phyloP scores from a whole-genome alignment of 2,329 filamentous ascomycete genomes.

The Alternaria brassicae region DNA sequence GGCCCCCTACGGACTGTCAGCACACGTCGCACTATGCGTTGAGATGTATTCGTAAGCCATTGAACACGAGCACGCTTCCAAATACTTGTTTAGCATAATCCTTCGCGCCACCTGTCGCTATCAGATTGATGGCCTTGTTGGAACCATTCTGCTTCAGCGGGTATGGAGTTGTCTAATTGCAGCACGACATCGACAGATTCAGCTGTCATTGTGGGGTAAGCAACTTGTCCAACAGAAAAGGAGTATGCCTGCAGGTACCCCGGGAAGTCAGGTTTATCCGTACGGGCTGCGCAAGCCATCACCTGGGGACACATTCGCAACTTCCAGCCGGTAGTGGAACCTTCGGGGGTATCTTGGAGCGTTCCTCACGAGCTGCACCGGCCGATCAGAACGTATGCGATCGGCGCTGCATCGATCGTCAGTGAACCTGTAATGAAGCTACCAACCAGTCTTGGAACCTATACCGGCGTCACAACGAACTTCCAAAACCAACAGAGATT shows the following conservation, averaged over 20 bases:
- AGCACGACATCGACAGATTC: conserved; percentile 10
- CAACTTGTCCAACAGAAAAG: conserved; percentile 20
- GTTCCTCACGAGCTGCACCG: background rate
- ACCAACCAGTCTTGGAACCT: background rate
- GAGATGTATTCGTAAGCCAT: conserved; percentile 1
- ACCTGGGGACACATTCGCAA: background rate
- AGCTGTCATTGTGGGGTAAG: conserved; percentile 24
- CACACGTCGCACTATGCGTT: conserved; percentile 11
- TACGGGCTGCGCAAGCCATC: conserved; percentile 23
- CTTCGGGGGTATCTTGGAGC: background rate
- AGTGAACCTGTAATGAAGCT: background rate
- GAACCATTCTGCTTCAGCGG: background rate
- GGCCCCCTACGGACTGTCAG: conserved; percentile 1
- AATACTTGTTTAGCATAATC: background rate
- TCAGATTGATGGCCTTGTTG: background rate
- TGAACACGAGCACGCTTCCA: background rate
- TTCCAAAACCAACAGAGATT: background rate
- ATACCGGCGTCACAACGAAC: background rate
- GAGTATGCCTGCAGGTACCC: conserved; percentile 3
- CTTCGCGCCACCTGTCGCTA: background rate
- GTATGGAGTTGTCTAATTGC: background rate
- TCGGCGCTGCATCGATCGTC: conserved; percentile 16
- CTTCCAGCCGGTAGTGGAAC: background rate
- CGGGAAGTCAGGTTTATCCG: conserved; percentile 33
- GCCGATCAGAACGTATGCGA: conserved; percentile 6